Percentiles rank a stretch among this genome's conserved stretches.
These are phyloP conservation scores for Fomitopsis serialis DNA, from an alignment of 768 basidiomycete genomes.

Conservation along the genomic window DNA sequence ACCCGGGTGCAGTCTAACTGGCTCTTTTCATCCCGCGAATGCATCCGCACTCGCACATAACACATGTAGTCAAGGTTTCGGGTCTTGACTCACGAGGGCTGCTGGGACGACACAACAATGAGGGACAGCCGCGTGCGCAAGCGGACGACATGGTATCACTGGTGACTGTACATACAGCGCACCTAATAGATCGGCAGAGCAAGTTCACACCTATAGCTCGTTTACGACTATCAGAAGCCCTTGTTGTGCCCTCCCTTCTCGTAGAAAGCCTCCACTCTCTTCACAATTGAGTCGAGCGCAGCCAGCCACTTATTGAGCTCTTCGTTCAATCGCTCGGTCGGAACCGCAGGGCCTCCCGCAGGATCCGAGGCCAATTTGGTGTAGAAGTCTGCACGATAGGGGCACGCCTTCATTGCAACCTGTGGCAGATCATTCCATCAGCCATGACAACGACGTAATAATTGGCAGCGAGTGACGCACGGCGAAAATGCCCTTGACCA, in stretches of 20 bases:
- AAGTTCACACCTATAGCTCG: too few species aligned
- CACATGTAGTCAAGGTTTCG: too few species aligned
- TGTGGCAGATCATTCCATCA: constrained; percentile 15
- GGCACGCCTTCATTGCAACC: constrained; percentile 67
- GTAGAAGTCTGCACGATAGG: constrained; percentile 55
- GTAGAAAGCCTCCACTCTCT: constrained; percentile 42
- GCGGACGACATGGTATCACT: too few species aligned
- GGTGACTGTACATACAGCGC: too few species aligned
- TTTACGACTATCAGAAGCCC: constrained; percentile 29
- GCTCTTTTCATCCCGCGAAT: too few species aligned
- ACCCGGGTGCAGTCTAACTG: too few species aligned
- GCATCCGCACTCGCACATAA: too few species aligned
- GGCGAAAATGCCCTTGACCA: constrained; percentile 48
- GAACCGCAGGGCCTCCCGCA: constrained; percentile 27
- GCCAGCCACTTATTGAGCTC: constrained; percentile 48
- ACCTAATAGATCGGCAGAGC: too few species aligned
- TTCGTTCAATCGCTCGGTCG: constrained; percentile 38
- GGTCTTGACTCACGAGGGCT: too few species aligned
- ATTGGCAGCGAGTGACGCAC: constrained; percentile 30
- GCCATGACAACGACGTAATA: not conserved
- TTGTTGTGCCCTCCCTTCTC: constrained; percentile 34
- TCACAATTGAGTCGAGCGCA: constrained; percentile 46
- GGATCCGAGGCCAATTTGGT: constrained; percentile 43
- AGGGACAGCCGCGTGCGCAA: too few species aligned
- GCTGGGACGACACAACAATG: too few species aligned